phyloP scores from a whole-genome alignment of 305 asterid species.

The Solanum hybrid region DNA sequence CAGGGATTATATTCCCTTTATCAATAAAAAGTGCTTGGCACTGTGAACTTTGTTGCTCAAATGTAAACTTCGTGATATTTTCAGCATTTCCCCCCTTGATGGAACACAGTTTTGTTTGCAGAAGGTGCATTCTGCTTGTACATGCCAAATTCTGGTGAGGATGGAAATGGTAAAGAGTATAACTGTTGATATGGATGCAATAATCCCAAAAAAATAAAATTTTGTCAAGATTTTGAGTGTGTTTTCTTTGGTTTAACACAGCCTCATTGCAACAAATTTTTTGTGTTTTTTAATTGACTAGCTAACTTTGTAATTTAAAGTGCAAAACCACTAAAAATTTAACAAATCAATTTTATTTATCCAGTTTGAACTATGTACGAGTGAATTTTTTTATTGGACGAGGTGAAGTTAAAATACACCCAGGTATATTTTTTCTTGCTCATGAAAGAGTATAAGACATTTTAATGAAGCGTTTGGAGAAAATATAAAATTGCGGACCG shows the following conservation, averaged over 20 bases:
- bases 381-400: neutral
- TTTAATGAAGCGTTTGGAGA: neutral
- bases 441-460: neutral
- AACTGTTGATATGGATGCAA: neutral
- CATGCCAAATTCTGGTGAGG: neutral
- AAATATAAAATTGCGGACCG: neutral
- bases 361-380: neutral
- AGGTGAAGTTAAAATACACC: neutral
- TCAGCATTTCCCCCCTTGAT: neutral
- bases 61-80: neutral
- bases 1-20: neutral
- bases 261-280: too few species aligned
- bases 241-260: neutral
- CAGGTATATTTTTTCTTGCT: neutral
- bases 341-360: neutral
- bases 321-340: neutral
- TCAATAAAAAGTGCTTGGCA: neutral
- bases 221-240: neutral
- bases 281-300: neutral
- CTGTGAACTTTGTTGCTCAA: neutral
- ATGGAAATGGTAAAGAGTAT: neutral
- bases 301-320: neutral
- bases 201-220: too few species aligned
- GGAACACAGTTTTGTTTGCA: neutral
- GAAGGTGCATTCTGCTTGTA: neutral